Base-by-base conservation (phyloP, 2,329 filamentous ascomycete species). In the Helotiales sp. region DNA sequence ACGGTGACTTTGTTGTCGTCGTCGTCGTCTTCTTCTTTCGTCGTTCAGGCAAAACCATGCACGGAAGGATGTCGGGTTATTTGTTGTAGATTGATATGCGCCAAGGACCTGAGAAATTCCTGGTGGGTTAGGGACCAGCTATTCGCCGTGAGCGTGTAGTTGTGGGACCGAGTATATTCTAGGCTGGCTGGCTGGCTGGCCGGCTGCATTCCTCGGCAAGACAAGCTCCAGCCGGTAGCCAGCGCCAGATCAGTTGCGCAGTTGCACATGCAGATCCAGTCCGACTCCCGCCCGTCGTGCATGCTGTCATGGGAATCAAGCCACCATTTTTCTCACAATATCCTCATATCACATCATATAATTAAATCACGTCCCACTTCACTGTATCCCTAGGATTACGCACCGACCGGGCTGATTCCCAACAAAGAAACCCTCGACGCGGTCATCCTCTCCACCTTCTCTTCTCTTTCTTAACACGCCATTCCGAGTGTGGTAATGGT, bases 1-100 rank as follows among this genome's bases (percentile, higher is more conserved):
- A 67, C 50, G 43, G 58, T 32, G 69, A 68, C 65, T 63, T 52
- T 62, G 69, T 68, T 66, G 69, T 64, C 57, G 68, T 54, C 64
- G 60, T 63, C 62, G 68, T 52, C 49, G 49, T 52, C 49, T 17
- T 20, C 17, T 6, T 20, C 40, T 45, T 45, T 45, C n/a, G 17
- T 20, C 8, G 40, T 45, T n/a, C n/a, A n/a, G n/a, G 40, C 13
- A 52, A 13, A 26, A 52, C 54, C 32, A 28, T 8, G 55, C 6
- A 45, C 22, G 22, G 34, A 47, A 60, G 10, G 37, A 60, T 43
- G 57, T 60, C n/a, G n/a, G n/a, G n/a, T n/a, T n/a, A n/a, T n/a
- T n/a, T 45, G 57, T n/a, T 28, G 57, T 15, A 3, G 26, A 60
- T 30, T 4, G 37, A 60, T 45, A 45, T 22, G 37, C 26, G 57